Evolutionary conservation across 108 stramenopile genomes (phyloP).

Genomic region (Nitzschia inconspicua): DNA sequence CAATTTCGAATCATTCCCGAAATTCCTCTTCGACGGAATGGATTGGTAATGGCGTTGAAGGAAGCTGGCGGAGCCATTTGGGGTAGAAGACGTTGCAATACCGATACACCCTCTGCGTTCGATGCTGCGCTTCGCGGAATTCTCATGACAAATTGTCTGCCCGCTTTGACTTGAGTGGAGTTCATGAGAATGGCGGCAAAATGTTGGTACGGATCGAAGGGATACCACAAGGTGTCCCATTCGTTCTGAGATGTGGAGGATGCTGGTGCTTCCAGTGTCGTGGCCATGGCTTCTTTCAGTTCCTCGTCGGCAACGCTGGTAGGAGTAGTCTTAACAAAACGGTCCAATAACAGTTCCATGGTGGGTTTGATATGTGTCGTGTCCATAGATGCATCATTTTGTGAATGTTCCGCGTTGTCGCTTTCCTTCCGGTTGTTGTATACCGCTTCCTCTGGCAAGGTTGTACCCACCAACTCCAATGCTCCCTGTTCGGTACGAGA

Average conservation of each 20-base stretch:
- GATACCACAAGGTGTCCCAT: conserved; percentile 25
- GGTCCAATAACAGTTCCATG: conserved; percentile 59
- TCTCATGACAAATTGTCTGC: conserved; percentile 65
- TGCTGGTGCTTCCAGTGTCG: neutral
- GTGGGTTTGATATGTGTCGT: conserved; percentile 39
- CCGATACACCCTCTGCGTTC: neutral
- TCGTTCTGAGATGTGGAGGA: too few species aligned
- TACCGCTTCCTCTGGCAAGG: conserved; percentile 73
- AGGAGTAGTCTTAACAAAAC: conserved; percentile 36
- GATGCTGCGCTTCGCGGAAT: conserved; percentile 18
- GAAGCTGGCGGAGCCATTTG: conserved; percentile 20
- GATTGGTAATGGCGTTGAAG: conserved; percentile 47
- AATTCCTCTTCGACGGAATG: conserved; percentile 74
- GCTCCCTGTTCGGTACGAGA: conserved; percentile 73
- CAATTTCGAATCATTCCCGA: conserved; percentile 83
- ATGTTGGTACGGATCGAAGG: conserved; percentile 83
- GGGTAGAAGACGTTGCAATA: neutral
- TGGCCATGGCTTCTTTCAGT: neutral
- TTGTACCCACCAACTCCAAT: conserved; percentile 64
- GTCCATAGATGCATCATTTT: neutral
- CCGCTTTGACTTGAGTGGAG: conserved; percentile 72
- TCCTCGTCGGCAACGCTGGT: neutral
- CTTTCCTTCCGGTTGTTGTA: conserved; percentile 6
- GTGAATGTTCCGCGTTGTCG: neutral
- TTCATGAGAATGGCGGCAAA: conserved; percentile 87